Base-by-base conservation (phyloP, 306 rosid species). In the Cucurbita pepo region DNA sequence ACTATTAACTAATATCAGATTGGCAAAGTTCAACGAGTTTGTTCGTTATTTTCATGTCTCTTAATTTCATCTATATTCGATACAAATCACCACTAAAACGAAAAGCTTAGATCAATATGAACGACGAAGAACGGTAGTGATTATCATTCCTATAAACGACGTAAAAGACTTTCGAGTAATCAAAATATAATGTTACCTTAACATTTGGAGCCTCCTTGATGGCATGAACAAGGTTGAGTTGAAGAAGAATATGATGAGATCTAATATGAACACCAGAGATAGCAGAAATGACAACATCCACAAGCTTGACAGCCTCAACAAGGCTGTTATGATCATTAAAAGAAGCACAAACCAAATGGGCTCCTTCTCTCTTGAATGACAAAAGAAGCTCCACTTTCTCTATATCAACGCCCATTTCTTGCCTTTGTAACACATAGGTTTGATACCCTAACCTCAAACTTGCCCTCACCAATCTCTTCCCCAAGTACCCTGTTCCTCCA, bases 401-500 rank as follows among this genome's bases (percentile, higher is more conserved):
- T 19, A 90, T 79, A 69, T 90, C 96, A 12, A 86, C 86, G 14
- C 91, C 88, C 6, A 79, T 90, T 77, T 90, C 93, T n/a, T 85
- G 77, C 78, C 96, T 81, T 8, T 81, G 73, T 3, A 90, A 85
- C 4, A 90, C 81, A 12, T 76, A 87, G 2, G 96, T 90, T 63
- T 82, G 75, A n/a, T 88, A 88, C 9, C 91, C 93, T 22, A 79
- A 47, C 22, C 21, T 77, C 9, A 90, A 75, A 73, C 93, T 82
- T 54, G 91, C 93, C 84, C 55, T 88, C 43, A 88, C 96, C 77
- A 90, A 57, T 78, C 91, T 90, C 66, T 88, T 90, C 37, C 96
- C 96, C 30, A 90, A 15, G 78, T 90, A 90, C 58, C 96, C 96
- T 47, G 91, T 90, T 78, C 91, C 96, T 8, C 96, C 96, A n/a